phyloP scores from a whole-genome alignment of 2,329 filamentous ascomycete genomes.

The Tothia fuscella region DNA sequence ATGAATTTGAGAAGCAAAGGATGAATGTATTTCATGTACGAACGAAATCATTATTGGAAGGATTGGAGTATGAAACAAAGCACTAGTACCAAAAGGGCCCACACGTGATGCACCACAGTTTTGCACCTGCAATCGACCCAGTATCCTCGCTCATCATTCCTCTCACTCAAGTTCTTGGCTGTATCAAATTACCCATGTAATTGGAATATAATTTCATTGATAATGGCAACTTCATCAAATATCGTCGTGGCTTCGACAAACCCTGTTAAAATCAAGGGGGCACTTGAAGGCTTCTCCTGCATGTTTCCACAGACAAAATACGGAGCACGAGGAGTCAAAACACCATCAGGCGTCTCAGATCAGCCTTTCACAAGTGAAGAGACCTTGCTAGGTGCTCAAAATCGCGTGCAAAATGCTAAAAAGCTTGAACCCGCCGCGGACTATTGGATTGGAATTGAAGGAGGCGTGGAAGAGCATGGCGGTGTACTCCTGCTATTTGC shows the following conservation, averaged over 20 bases:
- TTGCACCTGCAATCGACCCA: too few species aligned
- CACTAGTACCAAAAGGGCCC: too few species aligned
- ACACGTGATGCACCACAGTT: too few species aligned
- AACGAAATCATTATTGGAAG: too few species aligned
- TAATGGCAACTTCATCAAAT: too few species aligned
- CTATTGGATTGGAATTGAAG: background rate
- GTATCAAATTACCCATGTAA: too few species aligned
- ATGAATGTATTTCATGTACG: too few species aligned
- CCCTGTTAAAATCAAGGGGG: background rate
- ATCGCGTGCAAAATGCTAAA: background rate
- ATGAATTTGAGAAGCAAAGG: too few species aligned
- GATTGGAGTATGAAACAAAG: too few species aligned
- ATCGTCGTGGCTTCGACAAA: background rate
- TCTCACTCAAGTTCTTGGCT: too few species aligned
- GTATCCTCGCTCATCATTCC: too few species aligned
- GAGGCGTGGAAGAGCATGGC: background rate
- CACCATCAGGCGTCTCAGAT: background rate
- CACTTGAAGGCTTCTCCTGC: background rate
- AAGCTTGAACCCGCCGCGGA: background rate
- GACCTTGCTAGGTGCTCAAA: background rate
- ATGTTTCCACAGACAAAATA: background rate
- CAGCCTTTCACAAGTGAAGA: background rate
- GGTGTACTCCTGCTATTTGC: background rate
- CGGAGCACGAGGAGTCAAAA: background rate
- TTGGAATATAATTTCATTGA: too few species aligned